Evolutionary conservation across 257 asterid genomes (phyloP).

Genomic region (Ballota nigra): DNA sequence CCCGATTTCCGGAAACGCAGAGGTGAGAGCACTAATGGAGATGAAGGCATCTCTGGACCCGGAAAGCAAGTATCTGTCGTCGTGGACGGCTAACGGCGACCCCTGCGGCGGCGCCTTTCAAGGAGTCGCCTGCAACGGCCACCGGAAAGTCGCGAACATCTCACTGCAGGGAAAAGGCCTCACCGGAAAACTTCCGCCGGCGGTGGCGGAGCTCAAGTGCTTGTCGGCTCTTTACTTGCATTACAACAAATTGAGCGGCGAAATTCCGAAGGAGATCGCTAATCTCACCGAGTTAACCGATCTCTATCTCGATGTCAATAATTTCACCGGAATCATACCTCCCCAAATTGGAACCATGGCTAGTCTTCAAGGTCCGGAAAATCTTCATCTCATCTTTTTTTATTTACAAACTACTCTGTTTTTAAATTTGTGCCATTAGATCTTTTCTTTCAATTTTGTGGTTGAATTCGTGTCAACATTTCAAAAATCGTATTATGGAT

Average conservation of each 20-base stretch:
- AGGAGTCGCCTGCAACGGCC: constrained; percentile 87
- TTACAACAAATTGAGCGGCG: constrained; percentile 77
- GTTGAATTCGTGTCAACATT: neutral
- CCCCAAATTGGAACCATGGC: constrained; percentile 69
- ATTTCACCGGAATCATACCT: constrained; percentile 64
- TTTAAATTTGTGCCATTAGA: neutral
- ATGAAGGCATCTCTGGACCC: constrained; percentile 82
- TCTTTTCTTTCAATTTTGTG: neutral
- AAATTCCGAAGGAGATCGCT: constrained; percentile 75
- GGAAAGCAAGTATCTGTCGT: constrained; percentile 44
- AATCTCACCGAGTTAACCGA: constrained; percentile 74
- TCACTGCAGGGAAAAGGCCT: constrained; percentile 66
- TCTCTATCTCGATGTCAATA: constrained; percentile 76
- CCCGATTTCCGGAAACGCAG: constrained; percentile 51
- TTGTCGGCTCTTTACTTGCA: constrained; percentile 82
- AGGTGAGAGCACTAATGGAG: constrained; percentile 77
- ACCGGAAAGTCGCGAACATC: constrained; percentile 75
- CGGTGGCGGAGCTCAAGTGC: constrained; percentile 78
- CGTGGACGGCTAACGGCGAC: constrained; percentile 74
- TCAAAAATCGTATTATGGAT: too few relatives aligned
- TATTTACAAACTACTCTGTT: neutral
- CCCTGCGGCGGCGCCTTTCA: constrained; percentile 71
- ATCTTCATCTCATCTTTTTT: neutral
- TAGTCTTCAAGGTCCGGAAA: constrained; percentile 75
- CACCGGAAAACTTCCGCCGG: constrained; percentile 80